Conservation (phyloP, 1,284 basidiomycete genomes). For the Pseudozyma thailandica region DNA sequence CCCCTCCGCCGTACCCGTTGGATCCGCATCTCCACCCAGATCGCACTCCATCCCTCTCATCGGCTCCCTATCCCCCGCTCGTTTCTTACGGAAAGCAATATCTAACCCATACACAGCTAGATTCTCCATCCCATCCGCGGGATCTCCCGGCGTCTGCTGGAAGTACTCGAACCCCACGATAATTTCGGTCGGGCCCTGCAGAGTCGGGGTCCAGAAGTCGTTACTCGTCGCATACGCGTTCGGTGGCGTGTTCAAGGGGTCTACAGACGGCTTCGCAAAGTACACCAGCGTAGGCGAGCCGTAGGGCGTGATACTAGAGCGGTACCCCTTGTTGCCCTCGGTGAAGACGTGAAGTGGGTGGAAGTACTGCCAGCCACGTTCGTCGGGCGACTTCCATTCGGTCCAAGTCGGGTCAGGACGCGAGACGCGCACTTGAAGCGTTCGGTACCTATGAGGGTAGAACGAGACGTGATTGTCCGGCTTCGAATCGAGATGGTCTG, state of each 20-base stretch:
- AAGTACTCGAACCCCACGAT: constrained; percentile 55
- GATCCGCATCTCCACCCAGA: constrained; percentile 41
- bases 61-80: constrained; percentile 23
- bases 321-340: constrained; percentile 40
- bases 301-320: constrained; percentile 45
- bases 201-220: constrained; percentile 47
- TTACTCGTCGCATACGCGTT: constrained; percentile 48
- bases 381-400: constrained; percentile 45
- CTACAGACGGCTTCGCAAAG: constrained; percentile 44
- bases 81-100: constrained; percentile 39
- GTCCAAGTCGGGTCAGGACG: constrained; percentile 48
- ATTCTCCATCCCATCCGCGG: constrained; percentile 58
- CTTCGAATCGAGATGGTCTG: constrained; percentile 40
- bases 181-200: constrained; percentile 49
- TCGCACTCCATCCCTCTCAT: constrained; percentile 43
- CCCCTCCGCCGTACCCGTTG: constrained; percentile 13
- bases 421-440: constrained; percentile 55
- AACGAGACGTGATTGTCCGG: constrained; percentile 33
- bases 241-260: constrained; percentile 39
- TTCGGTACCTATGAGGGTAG: constrained; percentile 55
- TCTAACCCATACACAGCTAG: constrained; percentile 54
- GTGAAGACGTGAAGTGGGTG: constrained; percentile 55
- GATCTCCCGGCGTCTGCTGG: constrained; percentile 54
- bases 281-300: constrained; percentile 50
- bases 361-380: constrained; percentile 55